Percentiles rank a stretch among this genome's conserved stretches.
Evolutionary conservation across 2,329 filamentous ascomycete species (phyloP).

Genomic region (Cercospora sp.): DNA sequence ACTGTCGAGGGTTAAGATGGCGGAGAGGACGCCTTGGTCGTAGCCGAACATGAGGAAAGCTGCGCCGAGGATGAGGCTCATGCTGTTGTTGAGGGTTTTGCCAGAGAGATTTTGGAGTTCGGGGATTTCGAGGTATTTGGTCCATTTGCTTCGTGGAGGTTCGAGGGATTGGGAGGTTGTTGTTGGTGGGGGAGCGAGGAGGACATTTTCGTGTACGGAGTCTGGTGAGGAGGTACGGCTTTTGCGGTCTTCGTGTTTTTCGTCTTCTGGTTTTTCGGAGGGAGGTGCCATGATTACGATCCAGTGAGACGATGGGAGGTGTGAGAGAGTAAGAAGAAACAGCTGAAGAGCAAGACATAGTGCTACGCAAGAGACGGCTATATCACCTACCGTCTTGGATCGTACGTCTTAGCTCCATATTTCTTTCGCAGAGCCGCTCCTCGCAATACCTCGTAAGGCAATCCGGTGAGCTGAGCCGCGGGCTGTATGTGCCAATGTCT

Average conservation of each 20-base stretch:
- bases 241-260: constrained; percentile 3
- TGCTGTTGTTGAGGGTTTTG: not conserved
- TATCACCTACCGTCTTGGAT: not conserved
- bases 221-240: not conserved
- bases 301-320: not conserved
- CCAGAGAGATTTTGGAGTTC: not conserved
- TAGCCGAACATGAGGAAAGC: constrained; percentile 17
- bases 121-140: not conserved
- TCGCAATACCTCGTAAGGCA: not conserved
- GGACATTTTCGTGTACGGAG: not conserved
- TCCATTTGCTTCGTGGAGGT: not conserved
- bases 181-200: not conserved
- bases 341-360: not conserved
- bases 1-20: constrained; percentile 22
- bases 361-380: not conserved
- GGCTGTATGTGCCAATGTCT: not conserved
- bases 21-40: constrained; percentile 41
- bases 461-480: not conserved
- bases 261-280: not conserved
- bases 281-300: not conserved
- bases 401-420: not conserved
- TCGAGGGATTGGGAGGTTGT: not conserved
- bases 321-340: not conserved
- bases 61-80: not conserved
- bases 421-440: not conserved